Evolutionary conservation across 352 stramenopile genomes (phyloP), one percentile per base, ranked within the genome.

Genomic region (Aphanomyces invadans): DNA sequence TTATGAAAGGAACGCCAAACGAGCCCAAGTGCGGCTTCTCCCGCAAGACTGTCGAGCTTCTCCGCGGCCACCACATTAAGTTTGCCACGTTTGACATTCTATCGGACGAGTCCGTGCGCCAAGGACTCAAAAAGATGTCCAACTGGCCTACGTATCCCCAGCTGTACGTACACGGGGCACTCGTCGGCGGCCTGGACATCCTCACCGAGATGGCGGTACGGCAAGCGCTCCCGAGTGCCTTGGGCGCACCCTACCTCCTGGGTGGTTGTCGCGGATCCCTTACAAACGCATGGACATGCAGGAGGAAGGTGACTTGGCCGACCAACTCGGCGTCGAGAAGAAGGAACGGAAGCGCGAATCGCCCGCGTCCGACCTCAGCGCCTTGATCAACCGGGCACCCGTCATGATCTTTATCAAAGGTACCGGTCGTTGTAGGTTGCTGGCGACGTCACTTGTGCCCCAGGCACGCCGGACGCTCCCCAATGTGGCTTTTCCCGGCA

Each of bases 401-500:
- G 89, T 98, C 67, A 98, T 99, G 94, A 80, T 99, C 21, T 99
- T 99, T 76, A 99, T 99, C 89, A 99, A 99, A 75, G 97, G 89
- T 46, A 74, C 83, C 17, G 4, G 4, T 7, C 12, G 7, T 26
- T 60, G 12, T 4, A 7, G 4, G 23, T 25, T 52, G 44, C 10
- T n/a, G 7, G 44, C 23, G 38, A 45, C 38, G 38, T 17, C 9
- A 45, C 38, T 9, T 45, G 9, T 9, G 38, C 17, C 21, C 39
- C 42, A 62, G 46, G 86, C 59, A 76, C 82, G 12, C 95, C 97
- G 9, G 86, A 87, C 65, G 78, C 83, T 26, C 96, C 96, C 26
- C 81, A 92, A 73, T 99, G 97, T 65, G 96, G 96, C 44, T 99
- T 99, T 75, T 98, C 87, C 39, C 79, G 91, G 28, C 86, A 97